These are phyloP conservation scores for Nyssa sinensis DNA, from an alignment of 148 eudicot species.

Conservation along the genomic window DNA sequence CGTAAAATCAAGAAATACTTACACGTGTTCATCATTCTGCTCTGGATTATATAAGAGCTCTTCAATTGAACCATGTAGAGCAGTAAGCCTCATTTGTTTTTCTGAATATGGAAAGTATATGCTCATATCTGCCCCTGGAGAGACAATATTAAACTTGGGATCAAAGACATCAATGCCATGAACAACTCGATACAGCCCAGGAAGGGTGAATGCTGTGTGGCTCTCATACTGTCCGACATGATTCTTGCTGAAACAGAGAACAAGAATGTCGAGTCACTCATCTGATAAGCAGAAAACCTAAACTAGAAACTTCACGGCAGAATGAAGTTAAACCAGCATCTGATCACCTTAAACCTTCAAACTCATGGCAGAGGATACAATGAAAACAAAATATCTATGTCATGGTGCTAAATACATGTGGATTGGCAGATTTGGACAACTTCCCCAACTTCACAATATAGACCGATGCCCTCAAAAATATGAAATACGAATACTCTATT, in stretches of 20 bases:
- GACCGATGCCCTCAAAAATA: too few relatives aligned
- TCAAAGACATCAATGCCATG: constrained; percentile 38
- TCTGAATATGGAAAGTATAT: constrained; percentile 31
- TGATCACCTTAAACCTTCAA: too few relatives aligned
- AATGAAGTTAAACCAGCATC: too few relatives aligned
- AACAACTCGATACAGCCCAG: constrained; percentile 37
- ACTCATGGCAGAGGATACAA: too few relatives aligned
- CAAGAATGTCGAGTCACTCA: background rate
- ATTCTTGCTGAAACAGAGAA: constrained; percentile 27
- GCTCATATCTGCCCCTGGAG: constrained; percentile 36
- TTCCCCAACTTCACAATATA: too few relatives aligned
- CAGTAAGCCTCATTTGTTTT: constrained; percentile 32
- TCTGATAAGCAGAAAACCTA: background rate
- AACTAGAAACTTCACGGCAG: too few relatives aligned
- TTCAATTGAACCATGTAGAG: constrained; percentile 29
- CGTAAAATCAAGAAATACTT: background rate
- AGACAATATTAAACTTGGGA: constrained; percentile 28
- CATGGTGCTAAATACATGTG: too few relatives aligned
- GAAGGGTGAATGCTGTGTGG: constrained; percentile 33
- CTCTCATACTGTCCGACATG: constrained; percentile 38
- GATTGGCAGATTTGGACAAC: too few relatives aligned
- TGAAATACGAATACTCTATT: too few relatives aligned
- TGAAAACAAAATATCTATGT: too few relatives aligned
- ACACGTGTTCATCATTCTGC: constrained; percentile 31
- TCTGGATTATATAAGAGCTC: constrained; percentile 22